Base-by-base conservation (phyloP, 768 basidiomycete genomes). In the Mycena albidolilacea region DNA sequence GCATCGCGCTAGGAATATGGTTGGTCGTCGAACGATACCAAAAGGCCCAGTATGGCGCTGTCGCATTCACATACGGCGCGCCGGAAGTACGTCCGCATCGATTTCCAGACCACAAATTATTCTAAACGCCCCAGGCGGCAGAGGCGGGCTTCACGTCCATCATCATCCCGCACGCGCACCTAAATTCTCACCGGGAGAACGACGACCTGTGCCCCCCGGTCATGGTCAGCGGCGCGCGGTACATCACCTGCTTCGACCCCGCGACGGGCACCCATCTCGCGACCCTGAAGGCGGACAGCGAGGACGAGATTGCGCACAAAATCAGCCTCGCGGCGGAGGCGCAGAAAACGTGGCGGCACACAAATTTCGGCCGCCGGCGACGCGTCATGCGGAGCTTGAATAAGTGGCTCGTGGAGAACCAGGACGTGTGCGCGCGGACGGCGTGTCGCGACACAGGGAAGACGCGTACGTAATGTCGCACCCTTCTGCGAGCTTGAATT, bases 371-470 rank as follows among this genome's bases (percentile, higher is more conserved):
- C 1, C 90, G 97, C 76, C 87, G 98, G 52, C 87, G 93, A 79
- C 89, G 93, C 73, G 94, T 99, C 52, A 85, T 99, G 78, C 86
- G 95, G 62, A 97, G 95, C 78, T 80, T 99, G 72, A 86, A 96
- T 79, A 94, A 94, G 75, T 99, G 97, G 97, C 86, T 97, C 7
- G 91, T 98, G 43, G 92, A 94, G 74, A 97, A 99, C 78, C 94
- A 97, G 84, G 93, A 96, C 65, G 83, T 85, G 30, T 95, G 96
- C 74, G 95, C 95, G 41, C 87, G 92, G 52, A 93, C 97, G 37
- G 95, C 95, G 30, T 96, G 95, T 79, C 87, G 97, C 41, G 97
- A 99, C 81, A 96, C 96, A 0, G 97, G 97, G 52, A 99, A 99
- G 87, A 98, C 97, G 37, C 84, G 95, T 95, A 77, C 81, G 93